phyloP scores from a whole-genome alignment of 495 filamentous ascomycete genomes.

The Penicillium salamii region DNA sequence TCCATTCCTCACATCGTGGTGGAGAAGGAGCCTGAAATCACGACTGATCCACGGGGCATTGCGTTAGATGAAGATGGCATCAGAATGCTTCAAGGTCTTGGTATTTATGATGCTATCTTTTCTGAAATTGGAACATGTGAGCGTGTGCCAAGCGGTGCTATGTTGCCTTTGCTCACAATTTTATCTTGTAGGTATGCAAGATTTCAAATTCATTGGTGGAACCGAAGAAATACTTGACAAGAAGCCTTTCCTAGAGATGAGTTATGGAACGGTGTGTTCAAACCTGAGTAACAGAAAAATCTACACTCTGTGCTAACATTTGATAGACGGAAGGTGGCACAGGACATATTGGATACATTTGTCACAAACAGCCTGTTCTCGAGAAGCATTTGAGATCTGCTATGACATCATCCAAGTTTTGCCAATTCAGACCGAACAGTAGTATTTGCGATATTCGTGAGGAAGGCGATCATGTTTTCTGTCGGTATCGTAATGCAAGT shows the following conservation, averaged over 20 bases:
- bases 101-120: conserved; percentile 38
- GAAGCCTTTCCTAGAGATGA: conserved; percentile 25
- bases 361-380: conserved; percentile 26
- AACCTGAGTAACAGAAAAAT: not conserved
- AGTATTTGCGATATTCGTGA: conserved; percentile 28
- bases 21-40: conserved; percentile 44
- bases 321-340: conserved; percentile 30
- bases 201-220: conserved; percentile 27
- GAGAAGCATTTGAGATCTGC: conserved; percentile 25
- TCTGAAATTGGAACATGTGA: conserved; percentile 32
- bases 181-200: conserved; percentile 18
- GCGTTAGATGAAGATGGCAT: conserved; percentile 51
- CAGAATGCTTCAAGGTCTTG: conserved; percentile 43
- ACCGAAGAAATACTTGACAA: conserved; percentile 14
- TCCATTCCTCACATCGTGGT: conserved; percentile 32
- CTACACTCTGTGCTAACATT: not conserved
- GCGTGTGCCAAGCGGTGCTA: not conserved
- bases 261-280: conserved; percentile 24
- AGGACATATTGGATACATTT: conserved; percentile 35
- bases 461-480: conserved; percentile 29
- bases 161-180: not conserved
- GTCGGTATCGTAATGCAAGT: conserved; percentile 31
- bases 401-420: conserved; percentile 23
- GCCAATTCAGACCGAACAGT: conserved; percentile 34
- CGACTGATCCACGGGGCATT: conserved; percentile 50